Base-by-base conservation (phyloP, 1,284 basidiomycete genomes). In the Trichosporon sp. region DNA sequence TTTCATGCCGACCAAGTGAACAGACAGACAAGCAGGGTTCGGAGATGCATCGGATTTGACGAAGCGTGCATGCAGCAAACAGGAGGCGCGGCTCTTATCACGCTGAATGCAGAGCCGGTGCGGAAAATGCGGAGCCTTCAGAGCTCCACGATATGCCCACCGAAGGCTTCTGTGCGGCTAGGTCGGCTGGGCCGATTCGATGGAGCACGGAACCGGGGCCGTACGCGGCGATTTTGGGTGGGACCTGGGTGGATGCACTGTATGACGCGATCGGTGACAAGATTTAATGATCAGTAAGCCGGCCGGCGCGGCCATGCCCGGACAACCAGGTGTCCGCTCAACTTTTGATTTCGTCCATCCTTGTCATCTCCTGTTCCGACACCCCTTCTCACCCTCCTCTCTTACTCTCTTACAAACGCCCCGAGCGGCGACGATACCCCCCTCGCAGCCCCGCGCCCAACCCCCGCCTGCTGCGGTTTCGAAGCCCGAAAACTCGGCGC, bases 261-360 rank as follows among this genome's bases (percentile, higher is more conserved):
- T 37, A 63, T 63, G 59, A 63, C 59, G 59, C 59, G 59, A 63
- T 63, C 59, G 59, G 59, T 63, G 31, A 63, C 59, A 63, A 63
- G 59, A 63, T 63, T 63, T 63, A 7, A n/a, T 32, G 59, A 32
- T 63, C 51, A 63, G 31, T 35, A 63, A 32, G 31, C 31, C 59
- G 16, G 59, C 31, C 35, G 59, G 59, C 59, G 59, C 59, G 59
- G 59, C 59, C 59, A 35, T 35, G 32, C 16, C 59, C 59, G 59
- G 56, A 35, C 31, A 61, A 11, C 26, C 14, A 11, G 37, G 32
- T 2, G 32, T 35, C 31, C 32, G 31, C 21, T 37, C 32, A 35
- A 8, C 16, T 35, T 63, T 35, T n/a, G 32, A 14, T n/a, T 35
- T n/a, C 59, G 14, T n/a, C 14, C 59, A 37, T 35, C 59, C 4